Base-by-base conservation (phyloP, 805 yeast genomes). In the Yarrowia deformans region DNA sequence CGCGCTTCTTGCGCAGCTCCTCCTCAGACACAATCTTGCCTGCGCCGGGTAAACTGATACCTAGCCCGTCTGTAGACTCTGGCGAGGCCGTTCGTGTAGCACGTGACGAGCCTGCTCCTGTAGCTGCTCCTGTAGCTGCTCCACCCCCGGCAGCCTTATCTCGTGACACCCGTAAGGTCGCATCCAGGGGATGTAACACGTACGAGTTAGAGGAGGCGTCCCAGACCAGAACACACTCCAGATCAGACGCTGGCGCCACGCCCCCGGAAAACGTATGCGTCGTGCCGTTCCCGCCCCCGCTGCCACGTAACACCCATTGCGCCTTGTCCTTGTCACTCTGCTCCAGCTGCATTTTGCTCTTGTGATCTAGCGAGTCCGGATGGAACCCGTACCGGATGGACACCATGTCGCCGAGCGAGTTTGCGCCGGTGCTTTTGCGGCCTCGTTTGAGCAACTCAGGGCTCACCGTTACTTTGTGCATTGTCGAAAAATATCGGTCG, bases 381-480 rank as follows among this genome's bases (percentile, higher is more conserved):
- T 60, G 66, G 42, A 60, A 60, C 5, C 66, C 66, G 52, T 60
- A 60, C 10, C 66, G 50, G 13, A 60, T 60, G 4, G 66, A 60
- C 13, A 60, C 52, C 52, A 60, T 45, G 29, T 60, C 66, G 10
- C 66, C 66, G 8, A 45, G 50, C 29, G 64, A n/a, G 48, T 29
- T 16, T n/a, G 49, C 7, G 23, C 19, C n/a, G 12, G 23, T 18
- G 18, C 49, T 42, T 56, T 56, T 56, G 49, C 64, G 64, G 8
- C 49, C 50, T 3, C 64, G 50, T 16, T 56, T 56, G 18, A 56
- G 64, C 8, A 56, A n/a, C 19, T 56, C 64, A 3, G 64, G 64
- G 49, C 64, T 56, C 49, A 56, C 64, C 23, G 64, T 56, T n/a
- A 56, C 64, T 56, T 56, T 56, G 49, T 56, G 64, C 64, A 56